Conservation (phyloP, 805 yeast species). For the Candida xiaguanensis region DNA sequence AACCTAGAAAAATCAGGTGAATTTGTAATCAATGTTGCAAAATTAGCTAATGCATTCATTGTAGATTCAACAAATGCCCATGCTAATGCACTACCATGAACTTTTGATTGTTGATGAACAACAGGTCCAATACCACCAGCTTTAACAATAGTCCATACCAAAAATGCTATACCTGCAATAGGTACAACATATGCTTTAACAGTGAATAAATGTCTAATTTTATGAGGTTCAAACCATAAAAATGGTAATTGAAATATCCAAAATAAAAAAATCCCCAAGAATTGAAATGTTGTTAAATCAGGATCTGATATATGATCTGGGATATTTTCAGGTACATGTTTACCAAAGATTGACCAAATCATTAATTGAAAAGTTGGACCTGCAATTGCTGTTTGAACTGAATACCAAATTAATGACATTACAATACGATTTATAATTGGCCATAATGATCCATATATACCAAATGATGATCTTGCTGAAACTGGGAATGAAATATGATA, state of each 20-base stretch:
- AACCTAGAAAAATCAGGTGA: conserved; percentile 89
- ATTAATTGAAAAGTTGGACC: conserved; percentile 76
- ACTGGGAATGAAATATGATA: conserved; percentile 88
- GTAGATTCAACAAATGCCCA: conserved; percentile 82
- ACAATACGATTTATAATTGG: conserved; percentile 85
- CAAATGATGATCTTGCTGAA: conserved; percentile 76
- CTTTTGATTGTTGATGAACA: conserved; percentile 46
- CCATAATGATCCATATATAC: conserved; percentile 84
- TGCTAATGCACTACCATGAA: conserved; percentile 60
- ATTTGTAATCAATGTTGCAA: conserved; percentile 83
- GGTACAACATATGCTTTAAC: conserved; percentile 78
- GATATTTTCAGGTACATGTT: conserved; percentile 56
- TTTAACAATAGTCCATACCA: conserved; percentile 79
- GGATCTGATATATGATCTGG: conserved; percentile 58
- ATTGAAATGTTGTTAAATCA: conserved; percentile 67
- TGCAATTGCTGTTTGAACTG: conserved; percentile 82
- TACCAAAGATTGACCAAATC: conserved; percentile 73
- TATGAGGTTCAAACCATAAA: conserved; percentile 78
- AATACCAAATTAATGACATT: conserved; percentile 84
- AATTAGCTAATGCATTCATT: conserved; percentile 81
- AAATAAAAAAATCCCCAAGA: conserved; percentile 74
- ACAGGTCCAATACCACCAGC: conserved; percentile 79
- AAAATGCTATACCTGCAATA: conserved; percentile 75
- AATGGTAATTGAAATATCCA: conserved; percentile 80
- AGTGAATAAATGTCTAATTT: conserved; percentile 78